phyloP scores from a whole-genome alignment of 2,329 filamentous ascomycete genomes.

The Sporothrix protearum region DNA sequence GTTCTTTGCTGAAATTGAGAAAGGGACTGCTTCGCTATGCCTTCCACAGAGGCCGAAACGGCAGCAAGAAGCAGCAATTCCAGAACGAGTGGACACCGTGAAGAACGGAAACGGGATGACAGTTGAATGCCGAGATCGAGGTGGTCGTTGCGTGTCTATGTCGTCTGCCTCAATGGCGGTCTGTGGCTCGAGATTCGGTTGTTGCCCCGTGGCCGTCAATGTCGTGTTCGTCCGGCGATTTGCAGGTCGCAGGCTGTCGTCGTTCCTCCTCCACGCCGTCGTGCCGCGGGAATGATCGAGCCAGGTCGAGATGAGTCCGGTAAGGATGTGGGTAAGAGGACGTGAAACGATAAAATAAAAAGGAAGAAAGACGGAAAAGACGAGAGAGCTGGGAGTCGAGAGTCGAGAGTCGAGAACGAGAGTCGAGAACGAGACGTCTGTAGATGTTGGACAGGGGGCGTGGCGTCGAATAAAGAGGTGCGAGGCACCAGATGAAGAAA shows the following conservation, averaged over 20 bases:
- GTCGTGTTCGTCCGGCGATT: conserved; percentile 2
- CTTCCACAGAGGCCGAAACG: not conserved
- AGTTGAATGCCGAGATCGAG: not conserved
- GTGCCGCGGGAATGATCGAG: not conserved
- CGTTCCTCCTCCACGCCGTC: conserved; percentile 9
- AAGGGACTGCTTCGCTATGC: not conserved
- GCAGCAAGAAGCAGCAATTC: not conserved
- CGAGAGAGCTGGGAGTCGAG: too few relatives aligned
- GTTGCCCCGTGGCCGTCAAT: not conserved
- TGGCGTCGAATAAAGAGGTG: not conserved
- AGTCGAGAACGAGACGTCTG: conserved; percentile 1
- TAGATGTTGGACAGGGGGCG: not conserved
- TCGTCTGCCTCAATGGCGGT: not conserved
- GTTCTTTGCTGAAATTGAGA: not conserved
- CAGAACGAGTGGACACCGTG: conserved; percentile 23
- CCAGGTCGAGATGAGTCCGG: not conserved
- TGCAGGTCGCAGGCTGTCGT: not conserved
- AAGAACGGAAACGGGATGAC: conserved; percentile 12
- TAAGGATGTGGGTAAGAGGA: not conserved
- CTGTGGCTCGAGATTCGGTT: not conserved
- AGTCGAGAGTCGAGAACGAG: conserved; percentile 8
- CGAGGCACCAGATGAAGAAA: not conserved
- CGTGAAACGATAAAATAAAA: not conserved
- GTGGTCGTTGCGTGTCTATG: not conserved
- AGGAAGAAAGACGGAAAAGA: conserved; percentile 13